Percentiles rank a stretch among this genome's conserved stretches.
Conservation (phyloP, 768 basidiomycete species). For the Mycena sanguinolenta region DNA sequence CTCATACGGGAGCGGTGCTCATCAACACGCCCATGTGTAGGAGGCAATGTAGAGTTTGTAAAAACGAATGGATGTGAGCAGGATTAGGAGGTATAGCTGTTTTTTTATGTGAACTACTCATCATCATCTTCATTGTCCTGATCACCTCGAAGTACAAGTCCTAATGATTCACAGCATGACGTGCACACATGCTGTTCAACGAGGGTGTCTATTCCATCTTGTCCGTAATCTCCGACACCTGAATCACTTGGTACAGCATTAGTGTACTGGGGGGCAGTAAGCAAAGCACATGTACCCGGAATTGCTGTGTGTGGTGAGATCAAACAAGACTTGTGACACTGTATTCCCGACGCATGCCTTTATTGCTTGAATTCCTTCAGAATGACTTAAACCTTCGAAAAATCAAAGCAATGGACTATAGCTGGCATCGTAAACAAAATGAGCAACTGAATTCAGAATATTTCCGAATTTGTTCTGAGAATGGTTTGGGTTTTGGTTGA, state of each 20-base stretch:
- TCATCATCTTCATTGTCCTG: background rate
- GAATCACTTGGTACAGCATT: background rate
- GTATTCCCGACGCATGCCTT: background rate
- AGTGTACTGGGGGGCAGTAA: background rate
- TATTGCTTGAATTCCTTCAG: background rate
- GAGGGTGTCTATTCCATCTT: background rate
- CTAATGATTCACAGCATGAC: background rate
- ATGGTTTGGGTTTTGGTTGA: no score
- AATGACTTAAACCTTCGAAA: background rate
- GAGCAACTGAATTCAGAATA: constrained; percentile 25
- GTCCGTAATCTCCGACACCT: no score
- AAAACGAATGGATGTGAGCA: no score
- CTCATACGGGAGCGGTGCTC: no score
- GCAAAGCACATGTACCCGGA: background rate
- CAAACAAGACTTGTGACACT: background rate
- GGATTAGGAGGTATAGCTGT: background rate
- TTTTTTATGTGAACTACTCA: background rate
- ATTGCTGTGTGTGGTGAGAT: background rate
- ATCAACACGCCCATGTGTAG: no score
- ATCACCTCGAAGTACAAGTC: background rate
- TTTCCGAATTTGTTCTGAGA: constrained; percentile 23
- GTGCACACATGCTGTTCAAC: constrained; percentile 2
- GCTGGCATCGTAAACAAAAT: constrained; percentile 26
- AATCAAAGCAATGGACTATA: constrained; percentile 15
- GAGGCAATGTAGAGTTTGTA: no score